Conservation (phyloP, 2,329 filamentous ascomycete genomes). For the Pseudogymnoascus sp. region DNA sequence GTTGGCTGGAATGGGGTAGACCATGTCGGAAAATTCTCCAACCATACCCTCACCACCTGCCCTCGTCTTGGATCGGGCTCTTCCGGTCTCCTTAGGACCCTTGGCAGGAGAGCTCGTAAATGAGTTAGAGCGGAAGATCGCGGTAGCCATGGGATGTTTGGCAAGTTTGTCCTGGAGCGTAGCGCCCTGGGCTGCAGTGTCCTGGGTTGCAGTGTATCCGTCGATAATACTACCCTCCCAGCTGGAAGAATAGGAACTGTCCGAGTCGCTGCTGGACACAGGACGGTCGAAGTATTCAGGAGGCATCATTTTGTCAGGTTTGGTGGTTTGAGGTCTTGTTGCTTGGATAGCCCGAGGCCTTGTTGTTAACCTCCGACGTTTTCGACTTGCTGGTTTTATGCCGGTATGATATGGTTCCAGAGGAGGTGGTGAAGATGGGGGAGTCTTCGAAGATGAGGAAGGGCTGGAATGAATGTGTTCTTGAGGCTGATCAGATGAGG, state of each 20-base stretch:
- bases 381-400: not conserved
- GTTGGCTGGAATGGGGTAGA: constrained; percentile 10
- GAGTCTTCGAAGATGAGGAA: not conserved
- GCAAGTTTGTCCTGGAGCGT: no score
- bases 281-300: not conserved
- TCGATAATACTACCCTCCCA: not conserved
- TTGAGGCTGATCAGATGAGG: not conserved
- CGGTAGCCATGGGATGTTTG: not conserved
- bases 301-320: not conserved
- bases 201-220: not conserved
- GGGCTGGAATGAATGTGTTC: not conserved
- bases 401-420: not conserved
- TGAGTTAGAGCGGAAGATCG: not conserved
- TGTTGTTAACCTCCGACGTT: constrained; percentile 1
- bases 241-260: not conserved
- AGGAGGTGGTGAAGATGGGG: not conserved
- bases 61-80: not conserved
- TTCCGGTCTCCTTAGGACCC: not conserved
- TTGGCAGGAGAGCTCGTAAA: not conserved
- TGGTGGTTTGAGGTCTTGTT: not conserved
- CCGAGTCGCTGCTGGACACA: not conserved
- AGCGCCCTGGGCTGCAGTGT: no score
- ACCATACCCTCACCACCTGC: not conserved
- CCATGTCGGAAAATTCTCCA: constrained; percentile 2
- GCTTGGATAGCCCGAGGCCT: not conserved